phyloP scores from a whole-genome alignment of 2,329 filamentous ascomycete species.

The Rosellinia necatrix region DNA sequence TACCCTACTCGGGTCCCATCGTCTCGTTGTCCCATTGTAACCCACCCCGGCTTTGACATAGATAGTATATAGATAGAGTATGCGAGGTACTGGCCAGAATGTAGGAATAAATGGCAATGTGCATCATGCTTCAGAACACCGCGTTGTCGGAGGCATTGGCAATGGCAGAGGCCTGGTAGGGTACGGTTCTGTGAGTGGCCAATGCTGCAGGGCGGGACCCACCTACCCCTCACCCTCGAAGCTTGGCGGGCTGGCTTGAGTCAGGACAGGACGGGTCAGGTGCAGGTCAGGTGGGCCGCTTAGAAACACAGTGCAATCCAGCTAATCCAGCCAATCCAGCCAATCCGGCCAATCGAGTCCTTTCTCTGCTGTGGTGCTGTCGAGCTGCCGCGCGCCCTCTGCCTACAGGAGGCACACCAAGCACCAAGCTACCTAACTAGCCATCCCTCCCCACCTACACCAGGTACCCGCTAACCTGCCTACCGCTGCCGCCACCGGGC shows the following conservation, averaged over 20 bases:
- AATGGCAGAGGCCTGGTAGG: conserved; percentile 19
- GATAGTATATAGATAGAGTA: too few relatives aligned
- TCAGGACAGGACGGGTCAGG: conserved; percentile 11
- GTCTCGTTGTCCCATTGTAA: too few relatives aligned
- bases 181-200: conserved; percentile 4
- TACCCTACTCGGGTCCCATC: too few relatives aligned
- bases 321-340: conserved; percentile 14
- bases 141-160: conserved; percentile 1
- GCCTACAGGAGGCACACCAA: background rate
- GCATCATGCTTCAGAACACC: too few relatives aligned
- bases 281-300: conserved; percentile 20
- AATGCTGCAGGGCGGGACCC: background rate
- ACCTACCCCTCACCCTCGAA: conserved; percentile 26
- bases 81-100: too few relatives aligned
- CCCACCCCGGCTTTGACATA: too few relatives aligned
- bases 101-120: too few relatives aligned
- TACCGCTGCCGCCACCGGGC: too few relatives aligned
- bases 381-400: background rate
- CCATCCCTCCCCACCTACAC: background rate
- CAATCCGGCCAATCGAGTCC: conserved; percentile 18
- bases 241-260: conserved; percentile 23
- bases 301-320: conserved; percentile 22
- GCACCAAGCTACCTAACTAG: background rate
- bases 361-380: background rate
- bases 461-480: background rate